Base-by-base conservation (phyloP, 2,329 filamentous ascomycete species). In the Neonectria neomacrospora region DNA sequence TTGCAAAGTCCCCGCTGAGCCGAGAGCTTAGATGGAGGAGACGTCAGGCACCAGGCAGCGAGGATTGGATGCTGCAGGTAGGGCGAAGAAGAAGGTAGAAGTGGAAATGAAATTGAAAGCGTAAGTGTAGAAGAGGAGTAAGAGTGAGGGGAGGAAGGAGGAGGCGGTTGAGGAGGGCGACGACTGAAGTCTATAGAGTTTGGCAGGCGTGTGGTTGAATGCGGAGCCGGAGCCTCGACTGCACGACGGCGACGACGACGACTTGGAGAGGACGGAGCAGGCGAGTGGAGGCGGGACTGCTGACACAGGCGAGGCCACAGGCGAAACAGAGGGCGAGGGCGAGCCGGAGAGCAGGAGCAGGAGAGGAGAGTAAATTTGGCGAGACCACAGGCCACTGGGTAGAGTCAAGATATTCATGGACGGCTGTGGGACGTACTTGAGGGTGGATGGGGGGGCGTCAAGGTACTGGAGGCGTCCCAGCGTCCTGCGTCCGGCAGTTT, bases 351-450 rank as follows among this genome's bases (percentile, higher is more conserved):
- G 45, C 20, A 18, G n/a, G 23, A 54, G 51, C 44, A 52, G 16
- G 28, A 44, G 34, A 32, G 34, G 32, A 55, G 52, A 44, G 39
- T 30, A 42, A 39, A 60, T 42, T 54, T 54, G 58, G 58, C 51
- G 51, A 61, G 58, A 61, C 51, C 52, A 42, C 45, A 51, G 53
- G 58, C 45, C 52, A 56, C 37, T 51, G 28, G 39, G 28, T 44
- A 39, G 53, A 50, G 47, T 53, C 58, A 56, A 61, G 58, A 56
- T 61, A 58, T 58, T 58, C 54, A 63, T 54, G 39, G 48, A 63
- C 54, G 50, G 42, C 48, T 58, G 54, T 54, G 60, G 60, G 50
- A 61, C 58, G 39, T 45, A 50, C 45, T 30, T 23, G 32, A 39
- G 42, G 37, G n/a, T 50, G 42, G 20, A 54, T 41, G 37, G 37